Evolutionary conservation across 768 basidiomycete species (phyloP), one percentile per base, ranked within the genome.

Genomic region (Tricholoma hemisulphureum): DNA sequence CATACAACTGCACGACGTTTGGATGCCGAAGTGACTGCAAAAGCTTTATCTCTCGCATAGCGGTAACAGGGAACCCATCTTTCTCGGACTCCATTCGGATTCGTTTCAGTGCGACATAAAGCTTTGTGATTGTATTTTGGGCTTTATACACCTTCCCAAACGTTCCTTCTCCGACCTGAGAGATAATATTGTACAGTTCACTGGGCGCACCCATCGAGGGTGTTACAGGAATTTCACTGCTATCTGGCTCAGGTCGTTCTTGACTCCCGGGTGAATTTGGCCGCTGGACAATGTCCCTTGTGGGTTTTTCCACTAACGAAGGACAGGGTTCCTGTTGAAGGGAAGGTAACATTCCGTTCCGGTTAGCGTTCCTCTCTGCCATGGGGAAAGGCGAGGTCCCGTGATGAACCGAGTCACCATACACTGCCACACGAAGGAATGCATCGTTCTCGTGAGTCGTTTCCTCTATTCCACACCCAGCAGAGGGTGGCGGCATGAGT

Each of bases 91-190:
- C 97, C 95, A 99, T 97, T 41, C 95, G 83, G 67, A 99, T 98
- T 53, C 95, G 84, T 78, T 99, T 99, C 62, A 99, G 74, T 16
- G 97, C 97, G 35, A 98, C 95, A 60, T 88, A 77, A 11, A 80
- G 70, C 34, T 85, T 88, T n/a, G 85, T 88, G 49, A 87, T 77
- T 9, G 82, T 86, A 63, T 96, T 95, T 58, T 85, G 83, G 3
- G 96, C 96, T 73, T 99, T 99, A 77, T 97, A 83, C 1, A 99
- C 96, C 71, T 98, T 96, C 21, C 96, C 96, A 68, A 98, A 99
- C 2, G 97, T 99, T 2, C 97, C 97, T 72, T 98, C 96, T 10
- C 97, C 97, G 43, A 99, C 97, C 66, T 98, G 95, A 49, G 85
- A 89, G 23, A 98, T 80, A 59, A 95, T 91, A 51, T 85, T 83